Evolutionary conservation across 441 rosid genomes (phyloP).

Genomic region (Jatropha podagrica): DNA sequence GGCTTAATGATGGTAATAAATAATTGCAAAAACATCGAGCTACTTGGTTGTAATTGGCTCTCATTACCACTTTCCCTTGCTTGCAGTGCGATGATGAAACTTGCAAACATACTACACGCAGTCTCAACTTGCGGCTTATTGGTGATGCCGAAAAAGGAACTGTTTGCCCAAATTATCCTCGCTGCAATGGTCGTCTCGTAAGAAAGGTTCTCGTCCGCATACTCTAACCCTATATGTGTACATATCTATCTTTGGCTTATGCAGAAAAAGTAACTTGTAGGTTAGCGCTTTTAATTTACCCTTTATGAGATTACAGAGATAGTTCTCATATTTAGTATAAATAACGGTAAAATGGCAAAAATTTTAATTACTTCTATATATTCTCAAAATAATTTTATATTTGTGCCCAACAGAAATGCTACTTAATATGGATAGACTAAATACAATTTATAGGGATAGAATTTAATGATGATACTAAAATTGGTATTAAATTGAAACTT

Average conservation of each 20-base stretch:
- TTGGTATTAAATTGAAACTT: background rate
- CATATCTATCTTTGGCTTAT: no score
- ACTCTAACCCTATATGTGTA: background rate
- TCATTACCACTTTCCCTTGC: conserved; percentile 10
- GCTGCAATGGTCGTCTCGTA: conserved; percentile 75
- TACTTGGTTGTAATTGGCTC: background rate
- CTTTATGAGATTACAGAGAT: no score
- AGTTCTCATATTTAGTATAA: no score
- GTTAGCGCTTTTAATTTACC: background rate
- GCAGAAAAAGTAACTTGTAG: background rate
- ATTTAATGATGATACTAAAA: no score
- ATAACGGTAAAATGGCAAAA: no score
- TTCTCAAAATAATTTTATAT: no score
- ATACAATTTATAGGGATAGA: no score
- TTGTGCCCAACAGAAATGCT: no score
- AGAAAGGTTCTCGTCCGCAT: conserved; percentile 54
- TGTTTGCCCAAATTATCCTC: conserved; percentile 90
- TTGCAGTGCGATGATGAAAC: conserved; percentile 95
- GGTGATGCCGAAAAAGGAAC: conserved; percentile 92
- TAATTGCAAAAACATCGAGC: background rate
- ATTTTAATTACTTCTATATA: no score
- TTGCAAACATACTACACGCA: conserved; percentile 74
- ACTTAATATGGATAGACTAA: no score
- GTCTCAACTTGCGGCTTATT: conserved; percentile 57
- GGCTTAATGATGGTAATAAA: conserved; percentile 84